Base-by-base conservation (phyloP, 169 alveolate genomes). In the Plasmodium berghei region DNA sequence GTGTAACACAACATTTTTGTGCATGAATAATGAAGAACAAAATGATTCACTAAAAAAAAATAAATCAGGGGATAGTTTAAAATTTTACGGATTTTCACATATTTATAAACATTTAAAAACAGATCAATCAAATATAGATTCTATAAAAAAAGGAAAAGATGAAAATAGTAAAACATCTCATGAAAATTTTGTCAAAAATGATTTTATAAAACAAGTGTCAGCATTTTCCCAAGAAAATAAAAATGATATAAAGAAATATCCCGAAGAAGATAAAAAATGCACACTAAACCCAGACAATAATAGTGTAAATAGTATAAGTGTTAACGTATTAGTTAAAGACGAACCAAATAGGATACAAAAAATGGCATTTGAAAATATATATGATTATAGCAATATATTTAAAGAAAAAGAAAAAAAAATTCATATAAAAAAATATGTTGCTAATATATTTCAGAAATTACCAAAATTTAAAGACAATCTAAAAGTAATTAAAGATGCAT, bases 301-400 rank as follows among this genome's bases (percentile, higher is more conserved):
- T 69, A 9, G 12, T 16, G 26, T 54, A 18, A 77, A 77, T 59
- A 56, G 52, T 10, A 67, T 16, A 64, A 77, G 22, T 6, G 52
- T 24, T 61, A 77, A 48, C 26, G 49, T 77, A 56, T 45, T 77
- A 46, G 89, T 77, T 42, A 77, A 77, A 52, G 89, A 77, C 48
- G 89, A 77, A 45, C 89, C 89, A n/a, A 62, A 77, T 45, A 66
- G 89, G 52, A 77, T 77, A 67, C 77, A 77, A 64, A 77, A 56
- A 77, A 52, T 77, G 42, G 49, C 9, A 16, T 77, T 77, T 58
- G 89, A 77, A 64, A 69, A 77, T 42, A 54, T 70, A 40, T 42
- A 77, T 28, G 75, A 77, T 24, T 77, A 77, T 56, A 77, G 89
- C 48, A 63, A 46, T 46, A 77, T 77, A 63, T 77, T 77, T 45